Evolutionary conservation across 176 grass and related monocot species (phyloP).

Genomic region (Echinochloa phyllopogon): DNA sequence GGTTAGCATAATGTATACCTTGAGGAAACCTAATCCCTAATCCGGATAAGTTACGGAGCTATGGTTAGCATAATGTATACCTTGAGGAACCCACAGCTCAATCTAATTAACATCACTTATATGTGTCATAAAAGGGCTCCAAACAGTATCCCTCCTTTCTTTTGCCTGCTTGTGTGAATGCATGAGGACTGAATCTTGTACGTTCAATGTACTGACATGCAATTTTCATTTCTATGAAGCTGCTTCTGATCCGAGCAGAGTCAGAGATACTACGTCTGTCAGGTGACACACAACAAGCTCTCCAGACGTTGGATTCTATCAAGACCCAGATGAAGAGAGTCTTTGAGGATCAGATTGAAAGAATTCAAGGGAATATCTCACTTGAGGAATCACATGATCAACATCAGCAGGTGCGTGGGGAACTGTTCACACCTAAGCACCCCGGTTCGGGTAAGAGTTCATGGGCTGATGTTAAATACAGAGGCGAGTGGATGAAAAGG

Average conservation of each 20-base stretch:
- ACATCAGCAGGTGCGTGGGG: conserved; percentile 38
- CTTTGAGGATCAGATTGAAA: conserved; percentile 58
- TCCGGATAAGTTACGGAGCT: background rate
- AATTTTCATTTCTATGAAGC: conserved; percentile 48
- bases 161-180: background rate
- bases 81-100: background rate
- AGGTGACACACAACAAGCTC: conserved; percentile 52
- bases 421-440: conserved; percentile 78
- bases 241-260: conserved; percentile 71
- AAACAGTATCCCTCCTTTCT: background rate
- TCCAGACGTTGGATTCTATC: conserved; percentile 59
- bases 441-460: conserved; percentile 50
- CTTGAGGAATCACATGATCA: conserved; percentile 30
- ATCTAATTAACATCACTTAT: background rate
- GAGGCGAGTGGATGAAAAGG: conserved; percentile 84
- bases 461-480: conserved; percentile 66
- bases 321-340: conserved; percentile 54
- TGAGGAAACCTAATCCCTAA: background rate
- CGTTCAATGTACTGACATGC: conserved; percentile 28
- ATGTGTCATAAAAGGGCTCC: background rate
- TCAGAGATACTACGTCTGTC: conserved; percentile 68
- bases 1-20: background rate
- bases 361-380: conserved; percentile 1
- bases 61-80: background rate
- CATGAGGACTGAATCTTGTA: conserved; percentile 7